Evolutionary conservation across 1,284 basidiomycete species (phyloP), one percentile per base, ranked within the genome.

Genomic region (Cryptococcus deneoformans): DNA sequence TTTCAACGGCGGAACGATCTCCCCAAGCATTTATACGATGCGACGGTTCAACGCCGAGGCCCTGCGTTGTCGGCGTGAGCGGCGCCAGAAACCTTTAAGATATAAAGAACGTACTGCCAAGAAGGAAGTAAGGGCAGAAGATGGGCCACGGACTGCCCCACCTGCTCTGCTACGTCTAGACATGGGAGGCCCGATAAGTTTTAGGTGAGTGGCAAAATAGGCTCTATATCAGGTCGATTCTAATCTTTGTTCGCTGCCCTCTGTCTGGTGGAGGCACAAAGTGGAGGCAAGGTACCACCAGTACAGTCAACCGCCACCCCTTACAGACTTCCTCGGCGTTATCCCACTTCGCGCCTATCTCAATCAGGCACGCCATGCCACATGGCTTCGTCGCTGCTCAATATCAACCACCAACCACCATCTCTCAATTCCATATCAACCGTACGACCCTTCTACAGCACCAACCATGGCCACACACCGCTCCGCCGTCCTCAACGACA

Each of bases 71-170:
- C 51, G 48, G 40, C 53, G n/a, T 36, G 34, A 45, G 50, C 35
- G 46, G 37, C 37, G 47, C 46, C 12, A n/a, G 1, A 11, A 14
- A 45, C 20, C 29, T 44, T 14, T 37, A 11, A 6, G 47, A 29
- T 29, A 40, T 6, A 45, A 29, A 29, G 36, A 51, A 80, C 85
- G 59, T 62, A 92, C 92, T 65, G 86, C 85, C 16, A 98, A 81
- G 72, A 93, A 97, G 63, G 92, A 90, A 34, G 94, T 96, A 10
- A 98, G 79, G 0, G 94, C 94, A 47, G 91, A 94, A 0, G 89
- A 86, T 0, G 94, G 93, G 0, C 94, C 94, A 16, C 89, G 84
- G 45, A 96, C 87, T 1, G 71, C 72, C 29, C 73, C 70, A 24
- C 55, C 65, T n/a, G 56, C 61, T 52, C 62, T 50, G 14, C 20